Base-by-base conservation (phyloP, 1,284 basidiomycete species). In the Boletus subluridellus region DNA sequence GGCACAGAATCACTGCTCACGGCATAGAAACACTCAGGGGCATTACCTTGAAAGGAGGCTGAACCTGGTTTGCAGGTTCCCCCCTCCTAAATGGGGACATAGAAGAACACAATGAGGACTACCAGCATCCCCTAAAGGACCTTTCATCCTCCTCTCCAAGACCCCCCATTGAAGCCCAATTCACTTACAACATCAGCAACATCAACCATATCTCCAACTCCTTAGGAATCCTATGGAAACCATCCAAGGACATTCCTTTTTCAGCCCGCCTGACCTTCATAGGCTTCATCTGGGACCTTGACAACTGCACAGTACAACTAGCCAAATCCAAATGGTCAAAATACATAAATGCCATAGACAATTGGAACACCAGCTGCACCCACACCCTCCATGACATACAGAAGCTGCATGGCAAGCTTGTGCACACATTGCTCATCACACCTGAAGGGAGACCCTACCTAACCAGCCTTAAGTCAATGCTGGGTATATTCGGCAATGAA, bases 321-420 rank as follows among this genome's bases (percentile, higher is more conserved):
- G n/a, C 21, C 5, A 3, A 24, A 4, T 5, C 41, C 3, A 42
- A 42, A 5, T 2, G 2, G 0, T 0, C 5, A 0, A 42, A 24
- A 5, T 24, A 24, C 4, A 10, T 42, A 24, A 11, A 24, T 2
- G 10, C 10, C 4, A 42, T 42, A 0, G 1, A 42, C n/a, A 4
- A 12, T 0, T 42, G 41, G 21, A 5, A 3, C n/a, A 5, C 5
- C 5, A 12, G 5, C 0, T 1, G 5, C 5, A 24, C 21, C 1
- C 21, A 42, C 4, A 21, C 1, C 9, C 41, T 42, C 2, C 1
- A 42, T 5, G 10, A 42, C 0, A 3, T 24, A 5, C 41, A 42
- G 11, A 24, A 42, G 2, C 10, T 42, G 10, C 41, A 42, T 9
- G 4, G 41, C 21, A 42, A 42, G 2, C 21, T 42, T 1, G 5